A percentile compares a stretch with the other conserved stretches of the same genome.
Conservation (phyloP, 2,329 filamentous ascomycete species). For the Colletotrichum lentis region DNA sequence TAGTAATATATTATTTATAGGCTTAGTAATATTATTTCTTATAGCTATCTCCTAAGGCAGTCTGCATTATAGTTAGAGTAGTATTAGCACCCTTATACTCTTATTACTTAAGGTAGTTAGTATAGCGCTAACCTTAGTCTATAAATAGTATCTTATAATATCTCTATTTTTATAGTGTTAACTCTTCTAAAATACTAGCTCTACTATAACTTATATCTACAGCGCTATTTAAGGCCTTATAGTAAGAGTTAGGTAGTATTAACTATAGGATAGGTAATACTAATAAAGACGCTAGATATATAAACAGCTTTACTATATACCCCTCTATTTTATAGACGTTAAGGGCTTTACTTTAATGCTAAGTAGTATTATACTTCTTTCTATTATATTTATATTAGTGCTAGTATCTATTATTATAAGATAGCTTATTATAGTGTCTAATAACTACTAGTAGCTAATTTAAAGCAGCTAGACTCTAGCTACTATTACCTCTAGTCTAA, state of each 20-base stretch:
- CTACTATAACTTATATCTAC: too few species aligned
- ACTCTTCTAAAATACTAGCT: too few species aligned
- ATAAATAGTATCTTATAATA: too few species aligned
- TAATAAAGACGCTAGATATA: neutral
- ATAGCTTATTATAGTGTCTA: conserved; percentile 34
- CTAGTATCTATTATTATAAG: conserved; percentile 37
- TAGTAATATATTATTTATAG: too few species aligned
- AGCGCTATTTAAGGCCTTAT: neutral
- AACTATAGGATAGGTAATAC: neutral
- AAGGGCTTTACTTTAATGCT: conserved; percentile 31
- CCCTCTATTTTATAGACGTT: too few species aligned
- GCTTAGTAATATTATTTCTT: too few species aligned
- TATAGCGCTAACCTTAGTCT: neutral
- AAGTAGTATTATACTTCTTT: conserved; percentile 38
- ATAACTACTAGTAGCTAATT: conserved; percentile 38
- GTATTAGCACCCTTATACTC: neutral
- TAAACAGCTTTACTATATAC: too few species aligned
- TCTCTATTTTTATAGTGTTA: too few species aligned
- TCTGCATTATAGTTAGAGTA: conserved; percentile 18
- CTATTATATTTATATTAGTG: conserved; percentile 35
- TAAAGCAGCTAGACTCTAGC: conserved; percentile 38
- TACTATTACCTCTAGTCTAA: conserved; percentile 24
- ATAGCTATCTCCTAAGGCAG: conserved; percentile 22
- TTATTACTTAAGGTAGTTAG: conserved; percentile 8
- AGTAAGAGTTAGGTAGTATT: neutral